phyloP scores from a whole-genome alignment of 768 basidiomycete genomes.

The Kwoniella shandongensis region DNA sequence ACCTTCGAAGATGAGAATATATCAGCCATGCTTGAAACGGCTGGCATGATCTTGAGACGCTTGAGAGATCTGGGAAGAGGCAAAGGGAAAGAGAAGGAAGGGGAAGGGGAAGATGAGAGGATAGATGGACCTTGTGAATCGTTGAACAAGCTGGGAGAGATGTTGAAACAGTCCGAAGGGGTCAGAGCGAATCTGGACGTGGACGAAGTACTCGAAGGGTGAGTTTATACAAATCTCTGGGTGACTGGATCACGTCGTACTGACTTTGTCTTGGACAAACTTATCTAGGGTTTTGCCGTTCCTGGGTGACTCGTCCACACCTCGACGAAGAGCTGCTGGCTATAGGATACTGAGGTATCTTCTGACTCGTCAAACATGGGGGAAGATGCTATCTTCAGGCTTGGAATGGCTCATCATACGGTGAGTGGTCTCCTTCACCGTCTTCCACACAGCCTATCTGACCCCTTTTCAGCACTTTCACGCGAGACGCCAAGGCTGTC shows the following conservation, averaged over 20 bases:
- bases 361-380: conserved; percentile 71
- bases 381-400: conserved; percentile 63
- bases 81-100: conserved; percentile 33
- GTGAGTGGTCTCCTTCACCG: conserved; percentile 58
- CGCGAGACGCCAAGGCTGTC: conserved; percentile 73
- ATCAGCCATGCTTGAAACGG: conserved; percentile 20
- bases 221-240: too few species aligned
- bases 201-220: conserved; percentile 73
- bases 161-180: conserved; percentile 64
- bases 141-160: conserved; percentile 34
- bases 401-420: conserved; percentile 90
- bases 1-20: conserved; percentile 24
- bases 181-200: conserved; percentile 75
- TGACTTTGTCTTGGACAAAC: too few species aligned
- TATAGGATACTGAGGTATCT: conserved; percentile 83
- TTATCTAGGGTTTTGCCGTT: conserved; percentile 69
- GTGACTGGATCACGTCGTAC: too few species aligned
- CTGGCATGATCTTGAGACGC: conserved; percentile 13
- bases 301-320: conserved; percentile 71
- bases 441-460: too few species aligned
- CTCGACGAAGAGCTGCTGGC: conserved; percentile 72
- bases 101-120: conserved; percentile 18
- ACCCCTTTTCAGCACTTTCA: conserved; percentile 61
- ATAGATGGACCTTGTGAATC: conserved; percentile 34
- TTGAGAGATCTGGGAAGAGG: conserved; percentile 26